These are phyloP conservation scores for Hansenula lynferdii DNA, from an alignment of 1,139 yeast genomes.

Conservation along the genomic window DNA sequence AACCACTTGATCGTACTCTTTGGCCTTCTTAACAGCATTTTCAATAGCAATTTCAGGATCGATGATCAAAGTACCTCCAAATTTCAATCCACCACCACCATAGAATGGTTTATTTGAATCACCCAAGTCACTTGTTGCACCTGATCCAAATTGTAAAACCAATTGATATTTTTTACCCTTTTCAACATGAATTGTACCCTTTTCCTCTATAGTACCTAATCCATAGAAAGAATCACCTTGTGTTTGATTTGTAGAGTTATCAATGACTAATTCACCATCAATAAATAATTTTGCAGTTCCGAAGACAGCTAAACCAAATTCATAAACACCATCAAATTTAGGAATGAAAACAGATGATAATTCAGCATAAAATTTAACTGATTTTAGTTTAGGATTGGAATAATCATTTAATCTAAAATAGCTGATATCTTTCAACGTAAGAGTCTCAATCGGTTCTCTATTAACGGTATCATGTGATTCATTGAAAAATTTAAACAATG, in stretches of 20 bases:
- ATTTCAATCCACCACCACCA: slow-evolving; percentile 37
- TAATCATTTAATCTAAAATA: slow-evolving; percentile 45
- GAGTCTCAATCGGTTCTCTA: slow-evolving; percentile 35
- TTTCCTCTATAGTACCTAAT: slow-evolving; percentile 48
- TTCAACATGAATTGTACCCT: slow-evolving; percentile 32
- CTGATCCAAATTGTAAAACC: slow-evolving; percentile 48
- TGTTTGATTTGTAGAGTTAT: slow-evolving; percentile 50
- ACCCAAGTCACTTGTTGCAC: slow-evolving; percentile 33
- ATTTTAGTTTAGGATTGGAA: slow-evolving; percentile 27
- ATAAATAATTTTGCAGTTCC: slow-evolving; percentile 53
- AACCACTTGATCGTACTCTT: slow-evolving; percentile 42
- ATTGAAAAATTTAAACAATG: slow-evolving; percentile 36
- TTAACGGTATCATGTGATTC: slow-evolving; percentile 32
- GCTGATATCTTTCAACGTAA: slow-evolving; percentile 29
- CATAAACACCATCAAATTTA: slow-evolving; percentile 43
- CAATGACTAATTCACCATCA: slow-evolving; percentile 48
- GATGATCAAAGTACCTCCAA: slow-evolving; percentile 28
- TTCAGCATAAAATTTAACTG: slow-evolving; percentile 36
- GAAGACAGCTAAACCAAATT: slow-evolving; percentile 43
- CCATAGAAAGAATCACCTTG: slow-evolving; percentile 45
- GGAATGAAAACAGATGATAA: slow-evolving; percentile 43
- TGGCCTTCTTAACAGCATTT: slow-evolving; percentile 39
- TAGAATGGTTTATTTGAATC: slow-evolving; percentile 28
- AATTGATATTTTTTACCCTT: slow-evolving; percentile 40
- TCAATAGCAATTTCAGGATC: slow-evolving; percentile 30